Conservation (phyloP, 306 rosid species). For the Fragaria ananassa region DNA sequence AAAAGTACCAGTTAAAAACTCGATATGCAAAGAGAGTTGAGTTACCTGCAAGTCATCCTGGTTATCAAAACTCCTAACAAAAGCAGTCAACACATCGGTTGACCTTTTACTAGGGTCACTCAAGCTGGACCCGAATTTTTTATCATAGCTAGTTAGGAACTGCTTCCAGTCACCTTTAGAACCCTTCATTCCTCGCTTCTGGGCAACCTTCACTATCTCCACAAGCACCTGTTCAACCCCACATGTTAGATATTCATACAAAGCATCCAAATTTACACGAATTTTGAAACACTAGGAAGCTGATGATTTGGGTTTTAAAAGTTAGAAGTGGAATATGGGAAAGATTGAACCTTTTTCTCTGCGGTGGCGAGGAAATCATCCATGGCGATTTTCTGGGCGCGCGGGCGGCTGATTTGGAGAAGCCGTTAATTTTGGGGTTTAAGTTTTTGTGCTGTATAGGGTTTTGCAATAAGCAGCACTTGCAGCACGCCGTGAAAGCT, state of each 20-base stretch:
- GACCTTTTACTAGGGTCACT: slow-evolving; percentile 76
- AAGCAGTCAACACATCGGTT: slow-evolving; percentile 50
- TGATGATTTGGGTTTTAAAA: not conserved
- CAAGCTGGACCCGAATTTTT: slow-evolving; percentile 54
- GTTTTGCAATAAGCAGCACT: not conserved
- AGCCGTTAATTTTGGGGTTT: not conserved
- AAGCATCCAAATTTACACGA: not conserved
- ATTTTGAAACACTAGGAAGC: not conserved
- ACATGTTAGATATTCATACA: not conserved
- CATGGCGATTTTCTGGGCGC: slow-evolving; percentile 22
- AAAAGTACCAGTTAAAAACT: not conserved
- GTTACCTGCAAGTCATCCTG: slow-evolving; percentile 59
- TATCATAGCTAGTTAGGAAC: slow-evolving; percentile 53
- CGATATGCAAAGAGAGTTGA: not conserved
- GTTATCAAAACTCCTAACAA: slow-evolving; percentile 57
- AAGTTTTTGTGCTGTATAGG: not conserved
- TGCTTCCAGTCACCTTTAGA: slow-evolving; percentile 73
- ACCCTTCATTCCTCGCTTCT: slow-evolving; percentile 68
- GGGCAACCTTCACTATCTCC: slow-evolving; percentile 65
- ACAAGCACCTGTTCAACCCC: slow-evolving; percentile 47
- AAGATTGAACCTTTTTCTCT: slow-evolving; percentile 46
- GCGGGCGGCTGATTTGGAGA: slow-evolving; percentile 8
- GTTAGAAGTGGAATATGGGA: not conserved
- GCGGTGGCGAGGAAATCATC: slow-evolving; percentile 54
- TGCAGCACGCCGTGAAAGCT: not conserved